phyloP scores from a whole-genome alignment of 768 basidiomycete genomes.

The Lactarius psammicola region DNA sequence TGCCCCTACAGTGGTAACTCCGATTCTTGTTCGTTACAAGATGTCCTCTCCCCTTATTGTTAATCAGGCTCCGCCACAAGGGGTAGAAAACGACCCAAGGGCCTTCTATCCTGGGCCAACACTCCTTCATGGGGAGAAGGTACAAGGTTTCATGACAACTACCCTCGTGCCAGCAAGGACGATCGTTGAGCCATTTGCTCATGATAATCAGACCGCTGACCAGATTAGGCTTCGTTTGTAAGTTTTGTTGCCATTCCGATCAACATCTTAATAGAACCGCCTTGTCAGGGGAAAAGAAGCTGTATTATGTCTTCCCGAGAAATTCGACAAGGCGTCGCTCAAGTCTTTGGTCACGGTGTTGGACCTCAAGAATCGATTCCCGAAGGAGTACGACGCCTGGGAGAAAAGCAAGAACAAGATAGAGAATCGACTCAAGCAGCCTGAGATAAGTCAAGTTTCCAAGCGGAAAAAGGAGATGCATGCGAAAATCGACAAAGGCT shows the following conservation, averaged over 20 bases:
- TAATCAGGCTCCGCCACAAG: background rate
- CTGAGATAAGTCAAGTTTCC: too few relatives aligned
- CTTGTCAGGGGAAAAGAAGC: slow-evolving; percentile 7
- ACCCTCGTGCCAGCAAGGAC: slow-evolving; percentile 9
- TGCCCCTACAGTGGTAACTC: background rate
- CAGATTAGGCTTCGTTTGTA: slow-evolving; percentile 13
- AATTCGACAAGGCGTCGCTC: slow-evolving; percentile 1
- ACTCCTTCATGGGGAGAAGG: slow-evolving; percentile 27
- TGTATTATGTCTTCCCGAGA: slow-evolving; percentile 11
- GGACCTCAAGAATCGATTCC: background rate
- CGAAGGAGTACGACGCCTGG: slow-evolving; percentile 8
- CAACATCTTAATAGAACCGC: background rate
- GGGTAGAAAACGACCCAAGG: background rate
- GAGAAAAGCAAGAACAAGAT: background rate
- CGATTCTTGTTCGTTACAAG: background rate
- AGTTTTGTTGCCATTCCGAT: background rate
- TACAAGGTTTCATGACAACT: slow-evolving; percentile 28
- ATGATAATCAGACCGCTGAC: background rate
- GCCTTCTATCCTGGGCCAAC: slow-evolving; percentile 5
- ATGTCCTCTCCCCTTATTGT: too few relatives aligned
- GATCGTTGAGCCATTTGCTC: background rate
- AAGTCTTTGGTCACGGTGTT: background rate
- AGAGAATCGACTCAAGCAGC: background rate
- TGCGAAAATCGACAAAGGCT: background rate
- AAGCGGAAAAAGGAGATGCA: background rate